Percentiles rank a stretch among this genome's conserved stretches.
phyloP scores from a whole-genome alignment of 257 asterid species.

The Solanum ahanhuiri region DNA sequence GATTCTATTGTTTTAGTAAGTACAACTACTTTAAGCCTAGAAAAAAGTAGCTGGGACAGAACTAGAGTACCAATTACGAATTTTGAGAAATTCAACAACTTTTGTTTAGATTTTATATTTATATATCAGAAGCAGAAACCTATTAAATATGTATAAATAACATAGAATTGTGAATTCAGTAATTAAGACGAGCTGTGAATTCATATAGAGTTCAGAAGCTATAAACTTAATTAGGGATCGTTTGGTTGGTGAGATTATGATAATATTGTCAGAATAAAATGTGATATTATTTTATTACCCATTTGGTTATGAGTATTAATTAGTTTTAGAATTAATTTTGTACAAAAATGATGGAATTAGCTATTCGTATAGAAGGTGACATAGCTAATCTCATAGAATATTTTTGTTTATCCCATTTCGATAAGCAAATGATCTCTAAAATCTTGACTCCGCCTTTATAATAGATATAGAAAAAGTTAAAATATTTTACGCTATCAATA shows the following conservation, averaged over 20 bases:
- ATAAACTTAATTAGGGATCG: background rate
- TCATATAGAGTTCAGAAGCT: no score
- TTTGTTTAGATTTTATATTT: background rate
- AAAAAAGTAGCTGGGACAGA: background rate
- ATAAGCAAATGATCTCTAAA: background rate
- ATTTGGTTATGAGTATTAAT: no score
- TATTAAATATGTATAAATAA: background rate
- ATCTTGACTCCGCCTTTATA: background rate
- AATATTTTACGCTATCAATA: background rate
- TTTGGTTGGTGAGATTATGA: no score
- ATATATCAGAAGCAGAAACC: background rate
- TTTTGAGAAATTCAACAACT: no score
- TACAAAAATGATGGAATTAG: background rate
- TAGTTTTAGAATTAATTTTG: no score
- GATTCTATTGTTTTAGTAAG: constrained; percentile 12
- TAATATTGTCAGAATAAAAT: no score
- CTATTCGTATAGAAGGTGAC: no score
- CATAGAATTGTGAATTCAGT: background rate
- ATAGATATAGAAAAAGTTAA: background rate
- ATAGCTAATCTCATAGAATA: no score
- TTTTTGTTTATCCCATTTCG: no score
- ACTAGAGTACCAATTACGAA: background rate
- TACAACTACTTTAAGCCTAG: background rate
- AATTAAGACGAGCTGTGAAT: background rate
- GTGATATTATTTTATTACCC: no score